Percentiles rank a stretch among this genome's conserved stretches.
phyloP scores from a whole-genome alignment of 345 rosid species.

The Reutealis trisperma region DNA sequence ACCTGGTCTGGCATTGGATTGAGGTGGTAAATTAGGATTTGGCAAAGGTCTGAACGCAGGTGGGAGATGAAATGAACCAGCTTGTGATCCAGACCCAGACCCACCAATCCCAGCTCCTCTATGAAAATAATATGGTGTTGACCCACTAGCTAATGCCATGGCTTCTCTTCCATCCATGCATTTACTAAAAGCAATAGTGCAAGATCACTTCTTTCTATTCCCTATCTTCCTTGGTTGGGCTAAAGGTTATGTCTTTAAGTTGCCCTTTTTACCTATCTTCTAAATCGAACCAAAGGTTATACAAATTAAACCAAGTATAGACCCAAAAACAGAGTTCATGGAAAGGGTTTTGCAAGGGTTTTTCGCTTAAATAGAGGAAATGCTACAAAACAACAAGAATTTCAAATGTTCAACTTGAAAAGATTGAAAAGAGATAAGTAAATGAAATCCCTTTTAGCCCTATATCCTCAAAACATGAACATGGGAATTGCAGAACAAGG shows the following conservation, averaged over 20 bases:
- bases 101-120: conserved; percentile 61
- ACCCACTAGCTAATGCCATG: conserved; percentile 76
- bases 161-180: conserved; percentile 99
- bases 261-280: neutral
- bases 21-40: conserved; percentile 50
- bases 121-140: conserved; percentile 76
- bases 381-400: neutral
- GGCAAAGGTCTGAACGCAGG: conserved; percentile 61
- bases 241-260: conserved; percentile 4
- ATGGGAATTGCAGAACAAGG: neutral
- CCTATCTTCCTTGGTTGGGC: neutral
- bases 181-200: conserved; percentile 40
- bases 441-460: neutral
- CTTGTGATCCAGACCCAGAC: conserved; percentile 54
- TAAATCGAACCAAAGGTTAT: neutral
- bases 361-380: neutral
- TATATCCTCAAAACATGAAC: neutral
- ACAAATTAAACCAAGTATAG: neutral
- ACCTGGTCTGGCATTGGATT: conserved; percentile 38
- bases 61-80: conserved; percentile 52
- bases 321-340: neutral
- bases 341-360: conserved; percentile 22
- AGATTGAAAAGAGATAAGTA: neutral
- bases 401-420: neutral
- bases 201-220: neutral